A percentile compares a stretch with the other conserved stretches of the same genome.
These are phyloP conservation scores for Neurospora discreta DNA, from an alignment of 495 filamentous ascomycete genomes.

Conservation along the genomic window DNA sequence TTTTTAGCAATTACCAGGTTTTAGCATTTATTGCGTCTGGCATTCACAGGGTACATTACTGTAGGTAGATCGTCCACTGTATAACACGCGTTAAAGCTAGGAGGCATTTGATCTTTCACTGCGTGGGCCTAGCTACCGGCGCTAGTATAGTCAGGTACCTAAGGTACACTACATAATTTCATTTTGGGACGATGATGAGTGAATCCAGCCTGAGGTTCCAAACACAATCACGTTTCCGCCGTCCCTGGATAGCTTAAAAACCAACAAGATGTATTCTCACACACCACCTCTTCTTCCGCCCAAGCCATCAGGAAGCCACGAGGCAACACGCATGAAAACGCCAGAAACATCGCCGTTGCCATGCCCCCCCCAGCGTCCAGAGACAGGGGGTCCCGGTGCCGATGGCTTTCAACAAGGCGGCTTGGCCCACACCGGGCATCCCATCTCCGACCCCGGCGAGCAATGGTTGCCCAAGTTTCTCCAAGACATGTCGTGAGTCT, in stretches of 20 bases:
- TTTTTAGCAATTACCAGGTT: too few relatives aligned
- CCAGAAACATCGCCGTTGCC: constrained; percentile 31
- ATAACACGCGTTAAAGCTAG: too few relatives aligned
- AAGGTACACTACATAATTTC: too few relatives aligned
- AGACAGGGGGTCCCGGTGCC: constrained; percentile 11
- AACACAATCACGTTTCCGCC: background rate
- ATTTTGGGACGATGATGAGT: background rate
- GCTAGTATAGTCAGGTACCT: too few relatives aligned
- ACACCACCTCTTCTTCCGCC: constrained; percentile 61
- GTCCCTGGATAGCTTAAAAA: background rate
- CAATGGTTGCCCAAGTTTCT: constrained; percentile 60
- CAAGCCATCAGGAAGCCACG: constrained; percentile 54
- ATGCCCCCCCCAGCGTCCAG: constrained; percentile 29
- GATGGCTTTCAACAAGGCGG: constrained; percentile 12
- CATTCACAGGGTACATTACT: too few relatives aligned
- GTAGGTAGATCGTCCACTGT: too few relatives aligned
- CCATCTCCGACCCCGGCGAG: constrained; percentile 38
- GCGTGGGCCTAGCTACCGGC: too few relatives aligned
- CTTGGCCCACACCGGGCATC: constrained; percentile 6
- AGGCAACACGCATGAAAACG: constrained; percentile 56
- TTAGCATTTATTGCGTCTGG: too few relatives aligned
- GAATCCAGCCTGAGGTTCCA: background rate
- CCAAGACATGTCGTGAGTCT: constrained; percentile 61
- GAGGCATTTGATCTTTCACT: too few relatives aligned
- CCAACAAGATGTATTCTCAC: constrained; percentile 26